phyloP scores from a whole-genome alignment of 1,139 yeast species.

The Geotrichum citri-aurantii region DNA sequence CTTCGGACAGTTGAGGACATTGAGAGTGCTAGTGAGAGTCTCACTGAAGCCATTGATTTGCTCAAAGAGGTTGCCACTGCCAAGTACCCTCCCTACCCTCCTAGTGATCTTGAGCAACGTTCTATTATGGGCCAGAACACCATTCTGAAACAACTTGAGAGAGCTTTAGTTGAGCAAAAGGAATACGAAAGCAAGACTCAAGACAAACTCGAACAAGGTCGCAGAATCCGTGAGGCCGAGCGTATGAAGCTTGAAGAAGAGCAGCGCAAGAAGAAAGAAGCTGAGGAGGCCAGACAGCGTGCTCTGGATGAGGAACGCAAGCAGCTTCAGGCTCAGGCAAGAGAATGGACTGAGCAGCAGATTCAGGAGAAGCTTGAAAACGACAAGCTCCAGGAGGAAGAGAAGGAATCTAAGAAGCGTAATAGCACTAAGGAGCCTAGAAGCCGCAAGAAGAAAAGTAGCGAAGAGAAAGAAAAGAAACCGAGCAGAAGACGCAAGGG shows the following conservation, averaged over 20 bases:
- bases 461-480: slow-evolving; percentile 16
- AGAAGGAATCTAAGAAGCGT: slow-evolving; percentile 5
- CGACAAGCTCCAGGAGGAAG: slow-evolving; percentile 24
- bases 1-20: slow-evolving; percentile 62
- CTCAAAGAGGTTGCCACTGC: slow-evolving; percentile 58
- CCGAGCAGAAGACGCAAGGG: slow-evolving; percentile 19
- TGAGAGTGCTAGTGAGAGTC: slow-evolving; percentile 50
- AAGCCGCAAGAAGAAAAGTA: slow-evolving; percentile 17
- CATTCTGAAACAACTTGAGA: slow-evolving; percentile 62
- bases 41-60: slow-evolving; percentile 56
- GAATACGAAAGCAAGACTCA: slow-evolving; percentile 56
- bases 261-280: slow-evolving; percentile 29
- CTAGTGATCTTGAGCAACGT: slow-evolving; percentile 74
- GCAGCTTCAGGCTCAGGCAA: slow-evolving; percentile 73
- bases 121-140: slow-evolving; percentile 80
- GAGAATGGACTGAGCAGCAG: slow-evolving; percentile 60
- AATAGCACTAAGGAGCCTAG: slow-evolving; percentile 16
- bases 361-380: slow-evolving; percentile 27
- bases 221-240: slow-evolving; percentile 57
- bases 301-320: slow-evolving; percentile 61
- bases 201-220: slow-evolving; percentile 67
- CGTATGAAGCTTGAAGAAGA: slow-evolving; percentile 41
- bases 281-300: slow-evolving; percentile 41
- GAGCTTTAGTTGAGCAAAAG: slow-evolving; percentile 66
- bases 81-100: slow-evolving; percentile 65